Evolutionary conservation across 176 grass and related monocot genomes (phyloP).

Genomic region (Poa pratensis): DNA sequence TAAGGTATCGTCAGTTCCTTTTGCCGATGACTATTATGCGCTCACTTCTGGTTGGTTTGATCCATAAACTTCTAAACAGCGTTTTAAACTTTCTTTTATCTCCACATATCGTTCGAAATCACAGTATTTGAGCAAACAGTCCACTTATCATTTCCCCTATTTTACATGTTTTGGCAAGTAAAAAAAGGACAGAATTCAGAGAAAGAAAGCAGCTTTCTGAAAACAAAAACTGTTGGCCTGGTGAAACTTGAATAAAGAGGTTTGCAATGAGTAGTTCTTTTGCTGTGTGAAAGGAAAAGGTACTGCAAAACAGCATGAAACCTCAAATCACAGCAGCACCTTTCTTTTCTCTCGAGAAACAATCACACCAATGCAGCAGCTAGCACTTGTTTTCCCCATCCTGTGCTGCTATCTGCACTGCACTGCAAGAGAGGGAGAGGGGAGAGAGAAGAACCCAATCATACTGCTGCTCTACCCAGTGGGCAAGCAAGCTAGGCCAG

Average conservation of each 20-base stretch:
- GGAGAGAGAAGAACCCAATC: conserved; percentile 34
- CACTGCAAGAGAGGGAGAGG: not conserved
- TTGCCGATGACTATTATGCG: not conserved
- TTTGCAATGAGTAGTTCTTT: conserved; percentile 51
- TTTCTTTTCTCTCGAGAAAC: conserved; percentile 40
- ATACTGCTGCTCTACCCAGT: conserved; percentile 27
- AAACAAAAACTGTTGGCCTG: conserved; percentile 1
- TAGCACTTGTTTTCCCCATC: conserved; percentile 22
- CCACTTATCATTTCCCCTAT: not conserved
- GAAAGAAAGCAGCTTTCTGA: not conserved
- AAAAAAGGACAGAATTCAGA: not conserved
- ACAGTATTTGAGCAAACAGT: not conserved
- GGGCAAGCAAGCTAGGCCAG: conserved; percentile 16
- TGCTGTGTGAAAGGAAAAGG: conserved; percentile 51
- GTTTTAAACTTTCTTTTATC: not conserved
- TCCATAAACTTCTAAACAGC: not conserved
- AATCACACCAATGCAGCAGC: conserved; percentile 51
- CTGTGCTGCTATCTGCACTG: conserved; percentile 20
- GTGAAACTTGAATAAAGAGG: conserved; percentile 39
- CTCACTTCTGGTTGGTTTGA: not conserved
- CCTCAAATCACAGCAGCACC: conserved; percentile 68
- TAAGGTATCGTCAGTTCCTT: not conserved
- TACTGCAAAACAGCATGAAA: conserved; percentile 55
- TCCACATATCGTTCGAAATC: not conserved
- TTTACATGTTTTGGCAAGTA: conserved; percentile 1